A percentile compares a stretch with the other conserved stretches of the same genome.
Conservation (phyloP, 441 rosid genomes). For the Pelargonium citronellum region DNA sequence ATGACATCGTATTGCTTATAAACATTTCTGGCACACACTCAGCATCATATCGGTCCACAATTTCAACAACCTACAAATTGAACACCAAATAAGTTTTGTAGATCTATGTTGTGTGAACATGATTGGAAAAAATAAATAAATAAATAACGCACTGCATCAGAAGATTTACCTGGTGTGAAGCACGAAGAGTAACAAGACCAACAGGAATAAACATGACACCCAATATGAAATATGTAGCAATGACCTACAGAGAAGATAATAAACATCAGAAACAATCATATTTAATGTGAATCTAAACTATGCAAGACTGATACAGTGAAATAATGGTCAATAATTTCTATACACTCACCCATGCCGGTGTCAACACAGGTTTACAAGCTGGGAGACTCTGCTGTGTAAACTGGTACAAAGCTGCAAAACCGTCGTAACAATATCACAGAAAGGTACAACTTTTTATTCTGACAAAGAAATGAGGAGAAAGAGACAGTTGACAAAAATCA, state of each 20-base stretch:
- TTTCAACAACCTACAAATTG: constrained; percentile 60
- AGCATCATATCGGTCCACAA: constrained; percentile 62
- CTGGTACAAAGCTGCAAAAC: constrained; percentile 44
- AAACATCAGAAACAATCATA: background rate
- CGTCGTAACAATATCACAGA: constrained; percentile 12
- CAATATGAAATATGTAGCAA: constrained; percentile 45
- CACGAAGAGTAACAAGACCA: constrained; percentile 57
- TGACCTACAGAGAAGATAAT: constrained; percentile 40
- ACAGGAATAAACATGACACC: constrained; percentile 62
- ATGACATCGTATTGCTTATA: constrained; percentile 49
- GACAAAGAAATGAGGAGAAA: background rate
- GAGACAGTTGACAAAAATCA: too few species aligned
- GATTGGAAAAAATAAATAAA: constrained; percentile 3
- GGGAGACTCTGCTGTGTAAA: constrained; percentile 80
- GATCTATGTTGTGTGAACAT: background rate
- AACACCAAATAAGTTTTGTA: constrained; percentile 7
- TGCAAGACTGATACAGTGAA: background rate
- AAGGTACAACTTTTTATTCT: background rate
- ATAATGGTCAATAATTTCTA: background rate
- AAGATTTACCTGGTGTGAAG: constrained; percentile 59
- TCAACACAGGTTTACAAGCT: constrained; percentile 81
- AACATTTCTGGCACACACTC: constrained; percentile 63
- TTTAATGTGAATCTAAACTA: background rate
- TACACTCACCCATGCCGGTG: constrained; percentile 63
- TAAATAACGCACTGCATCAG: background rate